These are phyloP conservation scores for Umbelopsis sp. DNA, from an alignment of 371 early-diverging fungal species.

Conservation along the genomic window DNA sequence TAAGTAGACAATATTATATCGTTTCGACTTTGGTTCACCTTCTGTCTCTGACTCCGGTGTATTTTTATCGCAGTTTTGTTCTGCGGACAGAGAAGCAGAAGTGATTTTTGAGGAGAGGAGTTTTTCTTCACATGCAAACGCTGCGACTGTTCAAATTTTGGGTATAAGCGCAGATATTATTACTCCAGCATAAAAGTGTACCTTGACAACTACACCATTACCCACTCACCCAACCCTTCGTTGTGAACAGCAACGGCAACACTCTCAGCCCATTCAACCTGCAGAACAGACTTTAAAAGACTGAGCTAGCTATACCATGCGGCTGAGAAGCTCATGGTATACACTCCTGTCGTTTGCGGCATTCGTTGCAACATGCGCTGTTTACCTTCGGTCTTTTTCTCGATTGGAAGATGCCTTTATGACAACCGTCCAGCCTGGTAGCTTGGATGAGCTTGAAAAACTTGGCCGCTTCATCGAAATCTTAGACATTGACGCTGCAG, in stretches of 20 bases:
- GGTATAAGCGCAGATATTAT: too few relatives aligned
- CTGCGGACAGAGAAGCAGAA: too few relatives aligned
- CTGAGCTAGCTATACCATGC: slow-evolving; percentile 14
- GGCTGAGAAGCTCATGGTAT: slow-evolving; percentile 20
- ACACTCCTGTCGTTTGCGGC: not conserved
- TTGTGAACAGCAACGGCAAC: not conserved
- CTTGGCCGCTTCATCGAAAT: slow-evolving; percentile 4
- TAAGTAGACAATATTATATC: too few relatives aligned
- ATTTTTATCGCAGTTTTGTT: too few relatives aligned
- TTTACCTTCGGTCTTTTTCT: slow-evolving; percentile 5
- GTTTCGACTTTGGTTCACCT: too few relatives aligned
- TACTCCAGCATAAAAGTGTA: too few relatives aligned
- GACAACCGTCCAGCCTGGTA: not conserved
- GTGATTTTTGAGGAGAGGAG: too few relatives aligned
- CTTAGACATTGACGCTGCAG: slow-evolving; percentile 3
- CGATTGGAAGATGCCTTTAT: not conserved
- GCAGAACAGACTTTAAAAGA: slow-evolving; percentile 1
- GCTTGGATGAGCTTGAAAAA: slow-evolving; percentile 6
- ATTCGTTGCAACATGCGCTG: slow-evolving; percentile 4
- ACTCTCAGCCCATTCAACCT: not conserved
- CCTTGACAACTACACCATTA: too few relatives aligned
- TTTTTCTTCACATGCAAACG: too few relatives aligned
- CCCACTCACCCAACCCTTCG: not conserved
- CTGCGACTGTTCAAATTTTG: too few relatives aligned
- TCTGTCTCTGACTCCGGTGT: too few relatives aligned